A percentile compares a stretch with the other conserved stretches of the same genome.
These are phyloP conservation scores for Aspergillus sclerotialis DNA, from an alignment of 2,329 filamentous ascomycete species.

Conservation along the genomic window DNA sequence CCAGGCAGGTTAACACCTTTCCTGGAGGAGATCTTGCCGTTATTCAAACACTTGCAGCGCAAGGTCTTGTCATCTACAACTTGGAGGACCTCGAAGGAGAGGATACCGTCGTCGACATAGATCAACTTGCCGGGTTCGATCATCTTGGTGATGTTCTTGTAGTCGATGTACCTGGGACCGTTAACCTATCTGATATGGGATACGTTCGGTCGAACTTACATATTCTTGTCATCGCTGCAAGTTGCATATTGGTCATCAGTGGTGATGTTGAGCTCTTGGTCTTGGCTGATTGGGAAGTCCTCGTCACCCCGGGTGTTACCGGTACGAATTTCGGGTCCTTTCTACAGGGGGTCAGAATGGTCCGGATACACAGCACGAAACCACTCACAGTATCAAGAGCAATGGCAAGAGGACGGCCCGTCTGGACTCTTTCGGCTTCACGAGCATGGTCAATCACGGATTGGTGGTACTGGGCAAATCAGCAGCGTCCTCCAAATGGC, in stretches of 20 bases:
- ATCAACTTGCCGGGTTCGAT: conserved; percentile 86
- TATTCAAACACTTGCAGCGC: conserved; percentile 83
- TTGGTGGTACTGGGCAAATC: conserved; percentile 69
- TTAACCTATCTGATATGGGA: too few species aligned
- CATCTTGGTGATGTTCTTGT: conserved; percentile 99
- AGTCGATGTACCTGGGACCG: conserved; percentile 92
- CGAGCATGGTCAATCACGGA: conserved; percentile 95
- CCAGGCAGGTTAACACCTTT: conserved; percentile 99
- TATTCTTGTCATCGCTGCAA: conserved; percentile 79
- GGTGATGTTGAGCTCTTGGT: conserved; percentile 86
- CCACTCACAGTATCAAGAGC: conserved; percentile 72
- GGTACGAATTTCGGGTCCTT: conserved; percentile 82
- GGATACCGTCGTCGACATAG: conserved; percentile 97
- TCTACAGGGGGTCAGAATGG: conserved; percentile 35
- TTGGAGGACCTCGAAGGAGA: conserved; percentile 88
- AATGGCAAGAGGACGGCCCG: conserved; percentile 87
- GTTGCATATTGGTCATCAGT: conserved; percentile 90
- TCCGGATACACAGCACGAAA: background rate
- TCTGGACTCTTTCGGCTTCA: conserved; percentile 68
- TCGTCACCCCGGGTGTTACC: conserved; percentile 64
- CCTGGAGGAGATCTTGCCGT: conserved; percentile 96
- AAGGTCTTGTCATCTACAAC: conserved; percentile 85
- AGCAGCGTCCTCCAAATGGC: conserved; percentile 4
- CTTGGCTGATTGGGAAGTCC: conserved; percentile 75
- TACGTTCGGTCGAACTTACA: too few species aligned